Evolutionary conservation across 805 yeast species (phyloP).

Genomic region (Maudiozyma bulderi): DNA sequence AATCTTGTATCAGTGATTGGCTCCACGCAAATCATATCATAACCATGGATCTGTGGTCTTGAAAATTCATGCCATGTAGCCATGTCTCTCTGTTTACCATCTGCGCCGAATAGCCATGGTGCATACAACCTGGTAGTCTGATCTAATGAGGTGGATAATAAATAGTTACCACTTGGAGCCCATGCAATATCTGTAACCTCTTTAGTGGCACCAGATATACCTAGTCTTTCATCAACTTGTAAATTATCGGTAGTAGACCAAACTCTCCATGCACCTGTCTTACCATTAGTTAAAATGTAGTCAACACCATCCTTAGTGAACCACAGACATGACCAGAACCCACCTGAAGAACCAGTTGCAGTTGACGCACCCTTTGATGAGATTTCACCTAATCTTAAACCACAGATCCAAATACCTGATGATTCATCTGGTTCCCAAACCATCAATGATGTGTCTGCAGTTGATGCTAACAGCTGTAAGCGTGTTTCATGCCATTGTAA

Average conservation of each 20-base stretch:
- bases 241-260: constrained; percentile 42
- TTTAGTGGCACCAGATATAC: constrained; percentile 67
- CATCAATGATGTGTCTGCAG: constrained; percentile 90
- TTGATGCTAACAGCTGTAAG: constrained; percentile 62
- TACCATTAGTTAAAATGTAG: constrained; percentile 70
- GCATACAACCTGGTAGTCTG: constrained; percentile 87
- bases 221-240: constrained; percentile 39
- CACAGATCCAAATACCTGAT: constrained; percentile 86
- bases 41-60: constrained; percentile 97
- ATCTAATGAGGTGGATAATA: constrained; percentile 75
- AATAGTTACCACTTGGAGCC: constrained; percentile 55
- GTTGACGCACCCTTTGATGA: constrained; percentile 96
- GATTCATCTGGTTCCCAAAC: constrained; percentile 82
- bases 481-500: constrained; percentile 63
- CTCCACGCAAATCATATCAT: constrained; percentile 80
- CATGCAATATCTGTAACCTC: constrained; percentile 74
- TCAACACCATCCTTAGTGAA: constrained; percentile 34
- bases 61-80: constrained; percentile 82
- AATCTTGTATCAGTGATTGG: constrained; percentile 52
- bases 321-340: constrained; percentile 69
- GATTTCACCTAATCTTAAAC: constrained; percentile 76
- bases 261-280: constrained; percentile 84
- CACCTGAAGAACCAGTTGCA: constrained; percentile 90
- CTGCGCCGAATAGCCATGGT: constrained; percentile 38
- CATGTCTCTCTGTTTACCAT: constrained; percentile 23